Evolutionary conservation across 1,139 yeast genomes (phyloP).

Genomic region (Sugiyamaella pinicola): DNA sequence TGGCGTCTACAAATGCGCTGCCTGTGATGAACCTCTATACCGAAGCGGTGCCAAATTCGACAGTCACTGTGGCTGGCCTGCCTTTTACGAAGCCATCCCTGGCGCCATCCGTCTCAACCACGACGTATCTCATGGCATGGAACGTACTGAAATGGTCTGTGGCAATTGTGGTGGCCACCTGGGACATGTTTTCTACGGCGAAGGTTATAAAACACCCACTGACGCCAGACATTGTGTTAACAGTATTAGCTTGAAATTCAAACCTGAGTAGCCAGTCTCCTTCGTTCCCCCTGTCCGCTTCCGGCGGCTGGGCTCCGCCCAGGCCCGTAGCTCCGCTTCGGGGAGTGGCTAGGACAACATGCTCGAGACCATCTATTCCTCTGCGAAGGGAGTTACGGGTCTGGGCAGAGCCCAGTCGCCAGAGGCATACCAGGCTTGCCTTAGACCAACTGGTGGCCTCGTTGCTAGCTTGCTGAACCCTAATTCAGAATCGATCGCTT

Average conservation of each 20-base stretch:
- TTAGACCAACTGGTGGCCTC: too few species aligned
- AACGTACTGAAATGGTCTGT: slow-evolving; percentile 86
- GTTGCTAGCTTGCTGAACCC: too few species aligned
- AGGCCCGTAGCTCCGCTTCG: neutral
- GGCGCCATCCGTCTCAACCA: slow-evolving; percentile 64
- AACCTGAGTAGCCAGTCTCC: slow-evolving; percentile 35
- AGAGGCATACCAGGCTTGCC: too few species aligned
- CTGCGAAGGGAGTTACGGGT: too few species aligned
- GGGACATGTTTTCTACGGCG: slow-evolving; percentile 95
- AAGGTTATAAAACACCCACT: slow-evolving; percentile 86
- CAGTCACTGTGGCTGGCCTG: slow-evolving; percentile 98
- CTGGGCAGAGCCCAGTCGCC: too few species aligned
- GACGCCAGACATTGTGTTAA: slow-evolving; percentile 95
- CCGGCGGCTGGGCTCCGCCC: slow-evolving; percentile 8
- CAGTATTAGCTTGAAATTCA: slow-evolving; percentile 74
- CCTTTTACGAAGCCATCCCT: slow-evolving; percentile 87
- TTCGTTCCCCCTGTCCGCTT: neutral
- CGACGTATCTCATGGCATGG: slow-evolving; percentile 73
- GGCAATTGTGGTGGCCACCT: slow-evolving; percentile 88
- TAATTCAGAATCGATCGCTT: neutral
- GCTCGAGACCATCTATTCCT: too few species aligned
- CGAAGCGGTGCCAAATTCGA: slow-evolving; percentile 78
- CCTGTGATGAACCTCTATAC: slow-evolving; percentile 78
- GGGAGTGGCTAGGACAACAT: neutral
- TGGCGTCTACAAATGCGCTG: slow-evolving; percentile 84